phyloP scores from a whole-genome alignment of 768 basidiomycete genomes.

The Pleurotus cornucopiae region DNA sequence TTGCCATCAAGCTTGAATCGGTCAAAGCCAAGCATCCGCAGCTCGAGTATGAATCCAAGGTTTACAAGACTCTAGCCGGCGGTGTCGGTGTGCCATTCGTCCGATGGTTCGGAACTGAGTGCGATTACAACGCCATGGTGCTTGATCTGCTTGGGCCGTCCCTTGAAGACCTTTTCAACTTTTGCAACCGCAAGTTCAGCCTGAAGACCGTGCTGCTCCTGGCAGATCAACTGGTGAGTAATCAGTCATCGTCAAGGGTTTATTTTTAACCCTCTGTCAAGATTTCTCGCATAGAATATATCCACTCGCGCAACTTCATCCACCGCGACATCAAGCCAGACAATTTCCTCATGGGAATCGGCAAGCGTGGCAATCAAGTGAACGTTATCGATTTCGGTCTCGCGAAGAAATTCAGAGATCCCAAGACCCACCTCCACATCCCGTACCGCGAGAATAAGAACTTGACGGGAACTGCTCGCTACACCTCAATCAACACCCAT shows the following conservation, averaged over 20 bases:
- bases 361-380: constrained; percentile 99
- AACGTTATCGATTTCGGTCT: constrained; percentile 98
- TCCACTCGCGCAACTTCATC: constrained; percentile 98
- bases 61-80: constrained; percentile 96
- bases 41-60: constrained; percentile 96
- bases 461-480: constrained; percentile 95
- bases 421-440: constrained; percentile 99
- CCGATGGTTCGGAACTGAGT: constrained; percentile 91
- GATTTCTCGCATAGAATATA: constrained; percentile 99
- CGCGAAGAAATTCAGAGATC: constrained; percentile 99
- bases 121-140: constrained; percentile 99
- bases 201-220: constrained; percentile 96
- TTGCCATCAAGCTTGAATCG: constrained; percentile 99
- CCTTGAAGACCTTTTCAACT: constrained; percentile 89
- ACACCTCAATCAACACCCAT: constrained; percentile 99
- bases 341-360: constrained; percentile 99
- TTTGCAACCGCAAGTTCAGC: constrained; percentile 95
- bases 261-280: constrained; percentile 27
- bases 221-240: constrained; percentile 89
- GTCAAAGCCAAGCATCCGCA: constrained; percentile 99
- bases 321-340: constrained; percentile 99
- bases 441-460: constrained; percentile 99
- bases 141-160: constrained; percentile 93
- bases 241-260: constrained; percentile 14
- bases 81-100: constrained; percentile 99